These are phyloP conservation scores for Sporobolomyces phaffii DNA, from an alignment of 768 basidiomycete genomes.

Conservation along the genomic window DNA sequence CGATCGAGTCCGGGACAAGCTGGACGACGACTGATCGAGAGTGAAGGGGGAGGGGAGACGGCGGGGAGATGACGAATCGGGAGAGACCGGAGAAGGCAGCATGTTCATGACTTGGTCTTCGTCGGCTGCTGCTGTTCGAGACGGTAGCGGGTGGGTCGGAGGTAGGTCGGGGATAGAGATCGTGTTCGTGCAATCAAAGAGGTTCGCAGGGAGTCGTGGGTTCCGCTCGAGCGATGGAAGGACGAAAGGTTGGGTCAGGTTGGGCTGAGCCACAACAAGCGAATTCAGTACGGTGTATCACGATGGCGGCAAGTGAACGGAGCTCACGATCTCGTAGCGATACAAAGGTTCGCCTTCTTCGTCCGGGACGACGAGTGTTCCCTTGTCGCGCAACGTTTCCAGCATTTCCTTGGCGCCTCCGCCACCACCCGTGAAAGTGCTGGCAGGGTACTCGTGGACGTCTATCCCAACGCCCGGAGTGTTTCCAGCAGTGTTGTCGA, in stretches of 20 bases:
- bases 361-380: background rate
- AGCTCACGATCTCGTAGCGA: no score
- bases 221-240: constrained; percentile 1
- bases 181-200: constrained; percentile 3
- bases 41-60: constrained; percentile 1
- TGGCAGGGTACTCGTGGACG: background rate
- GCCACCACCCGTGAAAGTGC: background rate
- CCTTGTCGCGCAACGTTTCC: constrained; percentile 5
- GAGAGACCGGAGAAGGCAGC: constrained; percentile 1
- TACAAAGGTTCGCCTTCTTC: no score
- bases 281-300: no score
- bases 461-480: background rate
- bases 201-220: background rate
- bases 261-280: background rate
- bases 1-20: background rate
- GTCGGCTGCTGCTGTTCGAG: background rate
- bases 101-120: constrained; percentile 1
- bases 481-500: background rate
- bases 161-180: constrained; percentile 1
- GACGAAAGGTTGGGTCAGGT: background rate
- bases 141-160: background rate
- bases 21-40: background rate
- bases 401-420: background rate
- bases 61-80: background rate
- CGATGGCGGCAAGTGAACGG: no score